Evolutionary conservation across 1,284 basidiomycete species (phyloP), one percentile per base, ranked within the genome.

Genomic region (Mycena citricolor): DNA sequence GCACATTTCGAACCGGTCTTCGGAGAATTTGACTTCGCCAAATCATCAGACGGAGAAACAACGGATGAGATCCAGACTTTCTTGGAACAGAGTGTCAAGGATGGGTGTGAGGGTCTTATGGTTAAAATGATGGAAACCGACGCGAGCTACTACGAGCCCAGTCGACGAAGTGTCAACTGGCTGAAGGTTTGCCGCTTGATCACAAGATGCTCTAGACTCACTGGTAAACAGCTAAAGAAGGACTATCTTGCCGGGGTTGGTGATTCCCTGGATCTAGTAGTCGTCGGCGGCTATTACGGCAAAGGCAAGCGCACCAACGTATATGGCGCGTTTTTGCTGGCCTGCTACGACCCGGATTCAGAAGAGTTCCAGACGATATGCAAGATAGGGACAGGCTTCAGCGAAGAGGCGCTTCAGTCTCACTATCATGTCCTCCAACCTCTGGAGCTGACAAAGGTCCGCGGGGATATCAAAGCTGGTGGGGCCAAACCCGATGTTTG

Each of bases 361-460:
- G 93, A 97, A 64, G 86, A 90, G 61, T 97, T 81, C 63, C 94
- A 97, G 61, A 94, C 93, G 3, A 93, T 97, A 44, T 99, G 97
- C 78, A 99, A 99, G 69, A 97, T 99, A 55, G 97, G 97, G 3
- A 99, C 97, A 0, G 97, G 97, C 0, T 99, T 99, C 70, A 90
- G 87, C 40, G 97, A 99, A 57, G 93, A 97, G 63, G 74, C 81
- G 47, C 70, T 99, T 26, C 83, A 89, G 57, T 65, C 76, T n/a
- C 91, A 95, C 59, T 88, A 90, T 63, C 78, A 85, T n/a, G 73
- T 77, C 19, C 77, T 99, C 25, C 84, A 90, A 56, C 81, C 86
- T 4, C 73, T 94, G 26, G 91, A 95, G 64, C 63, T 76, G 29
- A 67, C 67, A 13, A 85, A 83, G 43, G 71, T 78, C 49, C 73